A percentile compares a stretch with the other conserved stretches of the same genome.
Evolutionary conservation across 192 early-diverging fungal genomes (phyloP).

Genomic region (Martensiomyces pterosporus): DNA sequence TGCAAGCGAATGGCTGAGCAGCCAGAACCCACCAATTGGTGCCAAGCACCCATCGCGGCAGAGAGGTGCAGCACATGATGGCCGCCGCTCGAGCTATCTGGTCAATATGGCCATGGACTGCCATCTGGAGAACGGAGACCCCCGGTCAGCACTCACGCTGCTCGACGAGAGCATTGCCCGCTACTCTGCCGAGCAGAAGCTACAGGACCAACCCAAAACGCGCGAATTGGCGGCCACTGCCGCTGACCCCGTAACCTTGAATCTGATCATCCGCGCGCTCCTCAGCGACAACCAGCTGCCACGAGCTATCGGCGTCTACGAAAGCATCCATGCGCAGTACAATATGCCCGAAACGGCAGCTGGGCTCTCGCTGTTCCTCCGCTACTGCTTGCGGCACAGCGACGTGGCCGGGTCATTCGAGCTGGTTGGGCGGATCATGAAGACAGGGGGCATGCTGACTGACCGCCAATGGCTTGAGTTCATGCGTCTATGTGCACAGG

Average conservation of each 20-base stretch:
- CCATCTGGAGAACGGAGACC: conserved; percentile 10
- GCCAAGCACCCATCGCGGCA: too few relatives aligned
- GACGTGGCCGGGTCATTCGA: background rate
- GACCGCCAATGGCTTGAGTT: conserved; percentile 10
- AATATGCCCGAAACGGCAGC: conserved; percentile 1
- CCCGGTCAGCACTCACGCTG: conserved; percentile 11
- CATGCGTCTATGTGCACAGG: conserved; percentile 1
- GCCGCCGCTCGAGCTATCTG: conserved; percentile 13
- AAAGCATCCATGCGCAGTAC: conserved; percentile 8
- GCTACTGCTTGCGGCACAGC: background rate
- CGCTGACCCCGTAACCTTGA: conserved; percentile 22
- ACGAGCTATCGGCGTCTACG: conserved; percentile 15
- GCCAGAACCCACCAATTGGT: too few relatives aligned
- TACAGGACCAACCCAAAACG: background rate
- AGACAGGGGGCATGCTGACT: conserved; percentile 6
- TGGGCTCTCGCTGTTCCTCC: background rate
- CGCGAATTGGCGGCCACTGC: conserved; percentile 9
- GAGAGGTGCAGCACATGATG: background rate
- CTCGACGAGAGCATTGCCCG: conserved; percentile 8
- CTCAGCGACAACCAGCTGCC: conserved; percentile 14
- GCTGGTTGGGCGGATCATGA: conserved; percentile 6
- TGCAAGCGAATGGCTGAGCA: conserved; percentile 14
- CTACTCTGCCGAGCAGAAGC: background rate
- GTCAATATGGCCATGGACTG: conserved; percentile 29
- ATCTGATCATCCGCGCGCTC: conserved; percentile 19